Evolutionary conservation across 1,139 yeast genomes (phyloP).

Genomic region (Nakaseomyces bracarensis): DNA sequence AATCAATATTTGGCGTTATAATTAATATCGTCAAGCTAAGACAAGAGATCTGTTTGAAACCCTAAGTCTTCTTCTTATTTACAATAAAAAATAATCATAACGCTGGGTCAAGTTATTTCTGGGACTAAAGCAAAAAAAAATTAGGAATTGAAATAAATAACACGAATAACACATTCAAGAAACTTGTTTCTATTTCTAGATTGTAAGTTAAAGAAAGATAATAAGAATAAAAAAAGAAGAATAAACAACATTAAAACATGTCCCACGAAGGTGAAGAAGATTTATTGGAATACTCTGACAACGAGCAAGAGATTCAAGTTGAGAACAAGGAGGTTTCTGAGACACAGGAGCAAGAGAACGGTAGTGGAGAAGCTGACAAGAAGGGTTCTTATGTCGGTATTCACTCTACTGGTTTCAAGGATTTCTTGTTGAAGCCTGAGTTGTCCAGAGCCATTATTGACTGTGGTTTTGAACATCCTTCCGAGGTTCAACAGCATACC

Average conservation of each 20-base stretch:
- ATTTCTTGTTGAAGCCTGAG: constrained; percentile 92
- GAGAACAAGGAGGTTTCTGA: constrained; percentile 47
- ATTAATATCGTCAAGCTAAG: no score
- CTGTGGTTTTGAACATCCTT: constrained; percentile 99
- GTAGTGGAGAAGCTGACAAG: constrained; percentile 64
- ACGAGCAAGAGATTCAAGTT: constrained; percentile 86
- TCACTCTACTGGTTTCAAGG: constrained; percentile 98
- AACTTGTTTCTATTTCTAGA: no score
- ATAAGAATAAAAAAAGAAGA: no score
- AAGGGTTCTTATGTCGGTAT: constrained; percentile 98
- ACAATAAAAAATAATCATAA: no score
- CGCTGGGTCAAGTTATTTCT: no score
- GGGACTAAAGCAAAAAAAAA: no score
- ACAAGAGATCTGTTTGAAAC: no score
- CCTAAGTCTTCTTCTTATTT: no score
- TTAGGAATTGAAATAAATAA: no score
- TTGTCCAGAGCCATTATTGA: constrained; percentile 95
- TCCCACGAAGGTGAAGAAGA: constrained; percentile 95
- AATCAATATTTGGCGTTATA: no score
- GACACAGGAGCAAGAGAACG: constrained; percentile 22
- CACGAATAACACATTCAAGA: no score
- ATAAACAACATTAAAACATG: constrained; percentile 14
- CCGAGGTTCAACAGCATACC: constrained; percentile 98
- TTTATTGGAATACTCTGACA: constrained; percentile 94
- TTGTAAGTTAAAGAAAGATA: no score